These are phyloP conservation scores for Dissophora ornata DNA, from an alignment of 192 early-diverging fungal species.

Conservation along the genomic window DNA sequence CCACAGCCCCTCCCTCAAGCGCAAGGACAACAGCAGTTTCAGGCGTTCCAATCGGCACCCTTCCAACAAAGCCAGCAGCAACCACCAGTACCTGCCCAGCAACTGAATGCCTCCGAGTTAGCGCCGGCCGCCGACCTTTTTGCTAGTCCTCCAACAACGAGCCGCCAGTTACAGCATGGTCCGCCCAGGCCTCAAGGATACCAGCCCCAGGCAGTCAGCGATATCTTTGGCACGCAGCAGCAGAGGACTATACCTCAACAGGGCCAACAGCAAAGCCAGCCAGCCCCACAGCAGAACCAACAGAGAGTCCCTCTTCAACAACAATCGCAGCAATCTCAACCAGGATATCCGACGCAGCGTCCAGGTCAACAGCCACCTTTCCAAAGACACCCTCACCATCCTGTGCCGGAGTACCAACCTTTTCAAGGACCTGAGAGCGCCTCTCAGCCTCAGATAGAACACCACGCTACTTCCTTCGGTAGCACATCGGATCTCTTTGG, in stretches of 20 bases:
- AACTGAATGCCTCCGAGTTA: not conserved
- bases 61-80: slow-evolving; percentile 1
- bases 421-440: slow-evolving; percentile 1
- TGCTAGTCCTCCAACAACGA: slow-evolving; percentile 7
- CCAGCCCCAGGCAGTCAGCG: not conserved
- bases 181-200: slow-evolving; percentile 10
- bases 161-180: not conserved
- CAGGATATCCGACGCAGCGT: not conserved
- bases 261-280: not conserved
- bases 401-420: not conserved
- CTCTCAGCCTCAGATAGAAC: not conserved
- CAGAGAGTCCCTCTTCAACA: not conserved
- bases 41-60: not conserved
- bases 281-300: not conserved
- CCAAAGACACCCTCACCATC: slow-evolving; percentile 12
- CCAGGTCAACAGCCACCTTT: not conserved
- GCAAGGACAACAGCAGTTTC: slow-evolving; percentile 2
- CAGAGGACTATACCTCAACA: not conserved
- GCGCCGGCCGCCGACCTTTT: slow-evolving; percentile 10
- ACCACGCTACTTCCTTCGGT: not conserved
- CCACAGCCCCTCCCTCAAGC: not conserved
- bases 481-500: slow-evolving; percentile 7
- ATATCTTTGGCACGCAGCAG: not conserved
- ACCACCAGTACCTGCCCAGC: not conserved
- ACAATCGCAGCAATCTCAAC: not conserved